phyloP scores from a whole-genome alignment of 148 eudicot genomes.

The Chenopodium formosanum region DNA sequence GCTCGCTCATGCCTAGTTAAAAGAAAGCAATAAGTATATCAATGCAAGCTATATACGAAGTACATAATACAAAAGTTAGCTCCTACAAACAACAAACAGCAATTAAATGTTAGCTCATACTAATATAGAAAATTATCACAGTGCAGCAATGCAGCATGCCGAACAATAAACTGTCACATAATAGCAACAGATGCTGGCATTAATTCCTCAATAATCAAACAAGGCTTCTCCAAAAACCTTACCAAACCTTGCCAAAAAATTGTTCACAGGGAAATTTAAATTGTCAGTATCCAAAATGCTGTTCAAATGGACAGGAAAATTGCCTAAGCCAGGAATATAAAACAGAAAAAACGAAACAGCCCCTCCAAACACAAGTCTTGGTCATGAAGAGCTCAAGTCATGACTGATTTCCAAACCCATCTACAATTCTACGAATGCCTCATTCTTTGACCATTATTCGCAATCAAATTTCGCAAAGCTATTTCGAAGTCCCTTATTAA shows the following conservation, averaged over 20 bases:
- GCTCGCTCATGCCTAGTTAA: conserved; percentile 80
- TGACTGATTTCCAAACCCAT: not conserved
- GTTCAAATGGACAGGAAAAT: not conserved
- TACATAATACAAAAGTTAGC: not conserved
- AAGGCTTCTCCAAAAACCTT: not conserved
- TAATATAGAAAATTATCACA: not conserved
- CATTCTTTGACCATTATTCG: not conserved
- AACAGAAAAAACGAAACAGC: not conserved
- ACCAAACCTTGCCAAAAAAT: not conserved
- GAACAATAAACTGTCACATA: not conserved
- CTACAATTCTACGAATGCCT: not conserved
- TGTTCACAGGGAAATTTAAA: not conserved
- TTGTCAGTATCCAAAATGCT: not conserved
- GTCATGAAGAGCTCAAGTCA: not conserved
- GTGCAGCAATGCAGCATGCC: not conserved
- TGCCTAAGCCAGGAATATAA: not conserved
- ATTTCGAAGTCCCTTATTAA: not conserved
- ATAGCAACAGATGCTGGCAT: not conserved
- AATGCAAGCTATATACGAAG: not conserved
- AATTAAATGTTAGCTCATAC: not conserved
- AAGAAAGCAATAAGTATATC: not conserved
- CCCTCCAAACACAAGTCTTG: not conserved
- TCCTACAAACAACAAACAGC: not conserved
- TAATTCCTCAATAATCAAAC: not conserved
- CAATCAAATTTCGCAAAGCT: no score